Base-by-base conservation (phyloP, 768 basidiomycete genomes). In the Amanita inopinata region DNA sequence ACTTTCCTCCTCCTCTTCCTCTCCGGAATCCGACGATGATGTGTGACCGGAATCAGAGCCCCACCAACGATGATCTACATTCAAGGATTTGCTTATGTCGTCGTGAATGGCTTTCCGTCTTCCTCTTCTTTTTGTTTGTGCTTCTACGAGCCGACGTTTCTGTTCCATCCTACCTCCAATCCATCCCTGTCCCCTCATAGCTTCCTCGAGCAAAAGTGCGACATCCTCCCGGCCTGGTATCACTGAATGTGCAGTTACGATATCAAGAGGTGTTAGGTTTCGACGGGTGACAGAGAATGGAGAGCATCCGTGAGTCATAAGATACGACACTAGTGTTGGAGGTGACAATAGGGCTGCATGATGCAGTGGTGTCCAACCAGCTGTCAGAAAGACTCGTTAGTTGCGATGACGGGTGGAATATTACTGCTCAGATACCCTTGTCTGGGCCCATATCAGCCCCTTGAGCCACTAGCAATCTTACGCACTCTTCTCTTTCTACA, bases 301-400 rank as follows among this genome's bases (percentile, higher is more conserved):
- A 18, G 89, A 91, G 48, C 88, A 89, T 34, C 90, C 89, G 51
- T 90, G 86, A 8, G 89, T 94, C 64, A 98, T 81, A 17, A 99
- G 70, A 67, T 90, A 83, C 0, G 92, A 90, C 15, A 98, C 75
- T 15, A 98, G 67, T 2, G 92, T 92, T 2, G 93, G 87, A 23
- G 94, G 91, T 9, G 89, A 80, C 27, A 88, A 66, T 39, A 98
- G 63, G 5, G 86, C 86, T 5, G 94, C 90, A 63, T 94, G 83
- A 54, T 97, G 94, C 9, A 99, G 69, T 2, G 93, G 80, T 7
- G 89, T 91, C 96, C 96, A 98, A 24, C 94, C 93, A 47, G 77
- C 92, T 96, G 52, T 45, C 34, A 47, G 35, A 30, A 41, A 27
- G 31, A 40, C 9, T 9, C 15, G 42, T 14, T 27, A 46, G 33